Evolutionary conservation across 805 yeast species (phyloP).

Genomic region (Helenozyma rhizophorensis): DNA sequence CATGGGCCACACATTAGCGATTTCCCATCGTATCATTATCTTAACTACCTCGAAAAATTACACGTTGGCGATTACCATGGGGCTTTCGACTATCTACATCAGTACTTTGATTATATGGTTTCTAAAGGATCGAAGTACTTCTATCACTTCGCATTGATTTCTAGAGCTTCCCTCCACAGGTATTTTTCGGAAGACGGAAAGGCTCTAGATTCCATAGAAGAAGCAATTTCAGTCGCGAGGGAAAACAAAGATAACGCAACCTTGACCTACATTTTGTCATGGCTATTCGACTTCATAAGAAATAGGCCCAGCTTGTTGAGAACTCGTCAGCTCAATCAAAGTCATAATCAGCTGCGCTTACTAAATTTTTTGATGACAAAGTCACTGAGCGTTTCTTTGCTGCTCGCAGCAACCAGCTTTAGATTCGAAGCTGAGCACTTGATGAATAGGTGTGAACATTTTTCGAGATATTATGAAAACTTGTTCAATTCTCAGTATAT

Average conservation of each 20-base stretch:
- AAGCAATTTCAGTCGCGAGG: slow-evolving; percentile 82
- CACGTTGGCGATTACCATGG: slow-evolving; percentile 58
- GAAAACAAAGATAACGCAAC: slow-evolving; percentile 76
- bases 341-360: slow-evolving; percentile 59
- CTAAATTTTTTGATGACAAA: slow-evolving; percentile 56
- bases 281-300: slow-evolving; percentile 69
- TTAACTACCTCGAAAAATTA: slow-evolving; percentile 57
- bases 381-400: slow-evolving; percentile 46
- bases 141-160: slow-evolving; percentile 73
- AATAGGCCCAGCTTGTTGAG: slow-evolving; percentile 57
- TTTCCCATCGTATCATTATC: slow-evolving; percentile 44
- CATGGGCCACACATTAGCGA: not conserved
- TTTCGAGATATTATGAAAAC: slow-evolving; percentile 48
- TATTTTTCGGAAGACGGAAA: slow-evolving; percentile 61
- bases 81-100: slow-evolving; percentile 47
- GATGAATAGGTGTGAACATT: slow-evolving; percentile 47
- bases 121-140: slow-evolving; percentile 58
- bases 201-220: slow-evolving; percentile 77
- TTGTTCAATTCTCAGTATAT: slow-evolving; percentile 53
- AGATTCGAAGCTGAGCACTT: slow-evolving; percentile 59
- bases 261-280: slow-evolving; percentile 64
- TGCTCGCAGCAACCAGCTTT: slow-evolving; percentile 56
- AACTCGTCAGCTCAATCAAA: slow-evolving; percentile 41
- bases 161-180: slow-evolving; percentile 67
- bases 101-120: slow-evolving; percentile 72